Conservation (phyloP, 225 moss, liverwort and hornwort species). For the Antitrichia curtipendula region DNA sequence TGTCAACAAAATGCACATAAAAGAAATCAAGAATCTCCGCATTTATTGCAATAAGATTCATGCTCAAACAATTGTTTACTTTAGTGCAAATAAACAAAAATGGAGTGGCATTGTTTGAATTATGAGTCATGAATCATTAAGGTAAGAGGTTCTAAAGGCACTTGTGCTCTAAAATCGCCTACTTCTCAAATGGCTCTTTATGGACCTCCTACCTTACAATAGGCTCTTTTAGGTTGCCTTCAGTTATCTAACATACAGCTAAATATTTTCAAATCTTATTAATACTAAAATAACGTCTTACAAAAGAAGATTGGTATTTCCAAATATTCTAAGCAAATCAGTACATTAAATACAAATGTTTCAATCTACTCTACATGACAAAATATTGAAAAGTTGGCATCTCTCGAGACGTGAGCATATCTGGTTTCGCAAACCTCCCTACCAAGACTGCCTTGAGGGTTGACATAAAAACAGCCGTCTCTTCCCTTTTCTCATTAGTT, state of each 20-base stretch:
- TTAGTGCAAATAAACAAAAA: neutral
- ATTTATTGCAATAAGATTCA: neutral
- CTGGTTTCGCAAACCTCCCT: neutral
- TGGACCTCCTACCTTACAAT: too few relatives aligned
- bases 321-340: neutral
- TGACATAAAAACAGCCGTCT: neutral
- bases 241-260: neutral
- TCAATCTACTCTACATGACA: too few relatives aligned
- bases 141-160: too few relatives aligned
- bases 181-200: too few relatives aligned
- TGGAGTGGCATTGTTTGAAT: neutral
- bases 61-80: neutral
- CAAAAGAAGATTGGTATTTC: neutral
- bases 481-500: too few relatives aligned
- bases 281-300: neutral
- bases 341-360: neutral
- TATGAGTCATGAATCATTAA: too few relatives aligned
- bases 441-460: neutral
- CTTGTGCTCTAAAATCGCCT: too few relatives aligned
- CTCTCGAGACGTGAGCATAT: neutral
- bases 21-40: neutral
- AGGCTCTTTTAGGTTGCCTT: neutral
- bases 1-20: neutral
- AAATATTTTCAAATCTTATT: neutral
- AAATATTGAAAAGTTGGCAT: neutral